Conservation (phyloP, 495 filamentous ascomycete species). For the Penicillium desertorum region DNA sequence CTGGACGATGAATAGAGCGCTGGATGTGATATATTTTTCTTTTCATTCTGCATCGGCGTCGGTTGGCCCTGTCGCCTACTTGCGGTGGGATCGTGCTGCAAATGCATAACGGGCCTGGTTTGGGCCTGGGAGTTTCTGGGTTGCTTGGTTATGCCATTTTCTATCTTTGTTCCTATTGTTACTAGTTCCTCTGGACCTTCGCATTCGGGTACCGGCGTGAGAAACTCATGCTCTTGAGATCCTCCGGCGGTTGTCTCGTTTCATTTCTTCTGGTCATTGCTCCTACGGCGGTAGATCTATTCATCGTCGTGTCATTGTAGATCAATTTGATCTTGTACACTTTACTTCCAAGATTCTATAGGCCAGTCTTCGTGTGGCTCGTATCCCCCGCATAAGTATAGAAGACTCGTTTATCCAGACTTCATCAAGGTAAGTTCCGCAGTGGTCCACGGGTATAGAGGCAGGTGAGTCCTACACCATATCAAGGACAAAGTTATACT, state of each 20-base stretch:
- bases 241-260: not conserved
- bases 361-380: not conserved
- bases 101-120: conserved; percentile 34
- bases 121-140: conserved; percentile 33
- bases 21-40: conserved; percentile 7
- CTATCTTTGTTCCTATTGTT: conserved; percentile 15
- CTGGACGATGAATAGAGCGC: conserved; percentile 51
- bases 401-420: not conserved
- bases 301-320: not conserved
- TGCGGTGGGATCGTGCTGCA: conserved; percentile 14
- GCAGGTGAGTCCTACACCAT: not conserved
- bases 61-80: conserved; percentile 13
- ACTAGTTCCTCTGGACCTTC: conserved; percentile 1
- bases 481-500: not conserved
- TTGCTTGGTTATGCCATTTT: conserved; percentile 15
- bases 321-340: not conserved
- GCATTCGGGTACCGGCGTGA: conserved; percentile 20
- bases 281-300: not conserved
- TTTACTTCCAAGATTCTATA: not conserved
- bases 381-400: not conserved
- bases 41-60: conserved; percentile 25
- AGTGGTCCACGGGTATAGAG: not conserved
- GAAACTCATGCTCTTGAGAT: not conserved
- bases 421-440: not conserved
- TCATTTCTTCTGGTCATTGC: not conserved